These are phyloP conservation scores for Tricladium varicosporioides DNA, from an alignment of 2,329 filamentous ascomycete genomes.

Conservation along the genomic window DNA sequence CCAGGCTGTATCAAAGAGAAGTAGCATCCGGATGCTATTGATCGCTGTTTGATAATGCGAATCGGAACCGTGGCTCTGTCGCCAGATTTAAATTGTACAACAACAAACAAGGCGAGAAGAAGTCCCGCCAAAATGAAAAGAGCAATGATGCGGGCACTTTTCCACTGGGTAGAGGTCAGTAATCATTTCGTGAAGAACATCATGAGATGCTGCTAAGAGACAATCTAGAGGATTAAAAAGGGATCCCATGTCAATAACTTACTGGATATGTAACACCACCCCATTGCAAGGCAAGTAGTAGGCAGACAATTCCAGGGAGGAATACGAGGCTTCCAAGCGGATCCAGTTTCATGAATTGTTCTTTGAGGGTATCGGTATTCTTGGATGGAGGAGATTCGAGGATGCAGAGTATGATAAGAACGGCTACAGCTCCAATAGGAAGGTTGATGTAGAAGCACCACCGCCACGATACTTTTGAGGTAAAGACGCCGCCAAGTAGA, in stretches of 20 bases:
- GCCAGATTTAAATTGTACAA: constrained; percentile 37
- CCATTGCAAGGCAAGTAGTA: constrained; percentile 36
- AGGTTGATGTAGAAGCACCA: constrained; percentile 41
- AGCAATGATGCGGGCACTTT: constrained; percentile 36
- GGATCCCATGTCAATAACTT: no score
- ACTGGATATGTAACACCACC: constrained; percentile 30
- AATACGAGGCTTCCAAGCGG: constrained; percentile 36
- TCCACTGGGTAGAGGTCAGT: constrained; percentile 17
- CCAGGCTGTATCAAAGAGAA: constrained; percentile 34
- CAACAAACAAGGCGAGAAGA: constrained; percentile 30
- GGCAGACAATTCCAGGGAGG: constrained; percentile 31
- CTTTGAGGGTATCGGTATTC: constrained; percentile 34
- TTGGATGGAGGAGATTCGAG: constrained; percentile 13
- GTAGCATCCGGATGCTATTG: constrained; percentile 33
- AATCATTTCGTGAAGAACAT: no score
- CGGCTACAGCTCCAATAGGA: constrained; percentile 30
- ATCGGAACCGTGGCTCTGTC: constrained; percentile 41
- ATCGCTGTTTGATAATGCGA: constrained; percentile 38
- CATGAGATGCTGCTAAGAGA: no score
- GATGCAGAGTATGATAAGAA: constrained; percentile 21
- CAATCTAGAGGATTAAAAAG: no score
- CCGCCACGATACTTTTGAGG: constrained; percentile 32
- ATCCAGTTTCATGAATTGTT: constrained; percentile 38
- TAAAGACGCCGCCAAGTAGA: constrained; percentile 43
- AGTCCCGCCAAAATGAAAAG: constrained; percentile 34